Evolutionary conservation across 2,329 filamentous ascomycete genomes (phyloP).

Genomic region (Neonectria sp.): DNA sequence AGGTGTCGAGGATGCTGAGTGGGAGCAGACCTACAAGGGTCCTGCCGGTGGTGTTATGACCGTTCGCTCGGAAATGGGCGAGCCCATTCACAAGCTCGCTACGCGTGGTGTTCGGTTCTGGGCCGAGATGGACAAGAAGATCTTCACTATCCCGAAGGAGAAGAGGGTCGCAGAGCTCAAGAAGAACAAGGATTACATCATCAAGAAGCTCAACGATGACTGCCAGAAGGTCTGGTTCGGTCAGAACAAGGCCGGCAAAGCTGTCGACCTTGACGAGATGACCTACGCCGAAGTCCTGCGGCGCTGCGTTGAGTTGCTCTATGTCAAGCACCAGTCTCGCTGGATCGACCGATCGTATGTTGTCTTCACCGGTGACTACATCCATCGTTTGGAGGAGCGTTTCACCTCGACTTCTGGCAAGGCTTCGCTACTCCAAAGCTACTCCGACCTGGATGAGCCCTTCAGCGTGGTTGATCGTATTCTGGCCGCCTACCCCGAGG

Average conservation of each 20-base stretch:
- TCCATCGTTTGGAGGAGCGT: constrained; percentile 96
- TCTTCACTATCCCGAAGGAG: constrained; percentile 95
- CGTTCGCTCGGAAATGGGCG: constrained; percentile 98
- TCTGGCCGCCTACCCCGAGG: constrained; percentile 86
- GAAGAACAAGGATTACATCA: constrained; percentile 91
- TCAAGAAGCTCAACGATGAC: constrained; percentile 95
- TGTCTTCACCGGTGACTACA: constrained; percentile 92
- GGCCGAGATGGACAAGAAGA: constrained; percentile 99
- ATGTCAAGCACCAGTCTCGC: constrained; percentile 89
- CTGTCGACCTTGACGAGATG: constrained; percentile 95
- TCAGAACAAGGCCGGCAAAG: constrained; percentile 83
- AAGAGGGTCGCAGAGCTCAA: constrained; percentile 90
- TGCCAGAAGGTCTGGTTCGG: constrained; percentile 99
- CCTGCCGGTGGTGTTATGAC: constrained; percentile 95
- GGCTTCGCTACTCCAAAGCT: constrained; percentile 89
- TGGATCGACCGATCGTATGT: constrained; percentile 93
- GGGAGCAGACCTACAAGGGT: constrained; percentile 95
- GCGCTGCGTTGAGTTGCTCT: constrained; percentile 91
- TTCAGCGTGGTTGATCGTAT: constrained; percentile 85
- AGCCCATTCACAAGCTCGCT: constrained; percentile 98
- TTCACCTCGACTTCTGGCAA: constrained; percentile 83
- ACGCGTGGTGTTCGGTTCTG: constrained; percentile 97
- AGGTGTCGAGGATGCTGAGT: constrained; percentile 85
- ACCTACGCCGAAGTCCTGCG: constrained; percentile 91
- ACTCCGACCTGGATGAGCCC: constrained; percentile 88